A percentile compares a stretch with the other conserved stretches of the same genome.
phyloP scores from a whole-genome alignment of 106 monocot species.

The Allium cepa region DNA sequence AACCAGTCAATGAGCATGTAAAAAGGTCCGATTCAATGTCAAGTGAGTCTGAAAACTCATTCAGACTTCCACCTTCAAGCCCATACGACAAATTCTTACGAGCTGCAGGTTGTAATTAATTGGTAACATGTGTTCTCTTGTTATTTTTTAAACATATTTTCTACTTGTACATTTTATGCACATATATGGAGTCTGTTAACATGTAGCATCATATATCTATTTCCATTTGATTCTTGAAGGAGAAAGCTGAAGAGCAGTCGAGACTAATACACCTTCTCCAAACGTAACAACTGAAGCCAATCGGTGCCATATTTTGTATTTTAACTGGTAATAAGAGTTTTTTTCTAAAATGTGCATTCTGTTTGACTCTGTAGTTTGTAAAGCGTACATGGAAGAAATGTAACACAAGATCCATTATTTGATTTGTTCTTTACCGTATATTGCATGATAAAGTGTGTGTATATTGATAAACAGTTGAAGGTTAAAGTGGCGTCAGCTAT shows the following conservation, averaged over 20 bases:
- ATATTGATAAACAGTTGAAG: too few species aligned
- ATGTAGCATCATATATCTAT: not conserved
- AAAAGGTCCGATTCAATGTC: conserved; percentile 18
- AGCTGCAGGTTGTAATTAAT: conserved; percentile 62
- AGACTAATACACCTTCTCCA: not conserved
- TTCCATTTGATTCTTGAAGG: conserved; percentile 1
- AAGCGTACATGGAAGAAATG: too few species aligned
- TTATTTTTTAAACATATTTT: not conserved
- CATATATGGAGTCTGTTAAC: not conserved
- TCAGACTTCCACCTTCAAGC: conserved; percentile 87
- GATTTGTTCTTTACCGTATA: too few species aligned
- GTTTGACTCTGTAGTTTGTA: too few species aligned
- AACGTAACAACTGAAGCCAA: not conserved
- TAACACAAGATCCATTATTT: too few species aligned
- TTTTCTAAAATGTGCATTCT: too few species aligned
- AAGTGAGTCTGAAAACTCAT: conserved; percentile 48
- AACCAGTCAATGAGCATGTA: conserved; percentile 5
- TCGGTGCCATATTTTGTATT: not conserved
- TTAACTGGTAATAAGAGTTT: not conserved
- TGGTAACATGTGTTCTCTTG: not conserved
- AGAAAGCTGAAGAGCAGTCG: conserved; percentile 1
- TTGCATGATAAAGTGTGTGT: too few species aligned
- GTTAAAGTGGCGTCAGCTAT: too few species aligned
- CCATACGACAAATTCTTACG: conserved; percentile 95
- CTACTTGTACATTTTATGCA: not conserved